Conservation (phyloP, 2,329 filamentous ascomycete species). For the Sclerotiophoma versabilis region DNA sequence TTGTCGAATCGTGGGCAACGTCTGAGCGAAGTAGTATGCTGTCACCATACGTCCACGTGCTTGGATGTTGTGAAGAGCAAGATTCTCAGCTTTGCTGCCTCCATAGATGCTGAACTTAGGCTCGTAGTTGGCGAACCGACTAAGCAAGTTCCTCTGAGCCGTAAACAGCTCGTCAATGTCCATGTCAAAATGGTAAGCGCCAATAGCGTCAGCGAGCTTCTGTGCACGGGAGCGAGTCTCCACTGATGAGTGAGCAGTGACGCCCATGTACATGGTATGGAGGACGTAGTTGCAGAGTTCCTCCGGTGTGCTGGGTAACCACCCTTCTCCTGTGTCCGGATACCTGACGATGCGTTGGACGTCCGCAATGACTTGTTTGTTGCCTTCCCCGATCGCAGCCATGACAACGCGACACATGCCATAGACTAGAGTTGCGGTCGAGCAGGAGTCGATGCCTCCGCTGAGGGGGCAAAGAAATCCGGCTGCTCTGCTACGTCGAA, state of each 20-base stretch:
- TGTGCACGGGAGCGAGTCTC: constrained; percentile 66
- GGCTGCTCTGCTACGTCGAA: constrained; percentile 58
- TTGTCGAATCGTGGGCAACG: constrained; percentile 66
- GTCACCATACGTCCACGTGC: constrained; percentile 69
- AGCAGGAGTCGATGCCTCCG: constrained; percentile 68
- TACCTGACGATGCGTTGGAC: constrained; percentile 59
- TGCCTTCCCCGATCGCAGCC: constrained; percentile 57
- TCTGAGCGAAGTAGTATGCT: constrained; percentile 67
- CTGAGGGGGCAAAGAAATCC: constrained; percentile 65
- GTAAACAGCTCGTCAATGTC: constrained; percentile 73
- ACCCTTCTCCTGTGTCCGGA: constrained; percentile 54
- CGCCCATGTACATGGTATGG: constrained; percentile 54
- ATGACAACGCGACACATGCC: constrained; percentile 65
- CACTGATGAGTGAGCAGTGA: constrained; percentile 9
- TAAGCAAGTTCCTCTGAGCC: constrained; percentile 63
- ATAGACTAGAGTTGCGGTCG: constrained; percentile 37
- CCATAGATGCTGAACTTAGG: constrained; percentile 62
- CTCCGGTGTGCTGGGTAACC: constrained; percentile 64
- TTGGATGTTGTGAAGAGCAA: constrained; percentile 73
- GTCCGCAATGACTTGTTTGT: constrained; percentile 63
- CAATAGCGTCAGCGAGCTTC: constrained; percentile 67
- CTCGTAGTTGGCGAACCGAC: constrained; percentile 57
- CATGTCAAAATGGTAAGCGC: constrained; percentile 69
- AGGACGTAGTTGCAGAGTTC: constrained; percentile 67
- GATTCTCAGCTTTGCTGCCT: constrained; percentile 66